Evolutionary conservation across 495 filamentous ascomycete species (phyloP), one percentile per base, ranked within the genome.

Genomic region (Parathielavia hyrcaniae): DNA sequence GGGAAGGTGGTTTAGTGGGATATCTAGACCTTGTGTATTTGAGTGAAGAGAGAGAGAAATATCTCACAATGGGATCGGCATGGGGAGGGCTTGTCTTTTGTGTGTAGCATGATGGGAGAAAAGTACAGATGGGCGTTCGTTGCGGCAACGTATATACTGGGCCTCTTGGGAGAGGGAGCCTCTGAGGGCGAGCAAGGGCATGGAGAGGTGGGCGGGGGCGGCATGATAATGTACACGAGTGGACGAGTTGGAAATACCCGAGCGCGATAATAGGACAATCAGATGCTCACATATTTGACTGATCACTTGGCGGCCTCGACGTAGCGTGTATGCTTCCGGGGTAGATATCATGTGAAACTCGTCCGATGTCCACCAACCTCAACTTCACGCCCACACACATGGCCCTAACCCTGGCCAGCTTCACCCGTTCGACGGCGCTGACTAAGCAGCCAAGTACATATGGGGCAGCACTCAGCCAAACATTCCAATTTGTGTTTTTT

Each of bases 251-350:
- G 35, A 51, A n/a, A 51, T 51, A 39, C 35, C 34, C 35, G 36
- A 87, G 62, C 26, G 26, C 26, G 81, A 87, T 69, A 68, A 86
- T 55, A 63, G 85, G 1, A 62, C 85, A 53, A 65, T 39, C n/a
- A 39, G 30, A 39, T 39, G 40, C 7, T n/a, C 26, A 30, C 40
- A 44, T 9, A 30, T 2, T 30, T 30, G 26, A 30, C 26, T 6
- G 26, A 30, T 30, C 26, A 30, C 26, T 30, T 30, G 26, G 26
- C 26, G 26, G 26, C 26, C 26, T 30, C 26, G 26, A 30, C 26
- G 26, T 30, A 17, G 43, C 10, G 36, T 16, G 32, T 30, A 30
- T 30, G 26, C 26, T 30, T 30, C 26, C 16, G 23, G 23, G 1
- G 4, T 14, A 11, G 17, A 5, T n/a, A 17, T 35, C 3, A 6